These are phyloP conservation scores for Chionographis japonica DNA, from an alignment of 106 monocot species.

Conservation along the genomic window DNA sequence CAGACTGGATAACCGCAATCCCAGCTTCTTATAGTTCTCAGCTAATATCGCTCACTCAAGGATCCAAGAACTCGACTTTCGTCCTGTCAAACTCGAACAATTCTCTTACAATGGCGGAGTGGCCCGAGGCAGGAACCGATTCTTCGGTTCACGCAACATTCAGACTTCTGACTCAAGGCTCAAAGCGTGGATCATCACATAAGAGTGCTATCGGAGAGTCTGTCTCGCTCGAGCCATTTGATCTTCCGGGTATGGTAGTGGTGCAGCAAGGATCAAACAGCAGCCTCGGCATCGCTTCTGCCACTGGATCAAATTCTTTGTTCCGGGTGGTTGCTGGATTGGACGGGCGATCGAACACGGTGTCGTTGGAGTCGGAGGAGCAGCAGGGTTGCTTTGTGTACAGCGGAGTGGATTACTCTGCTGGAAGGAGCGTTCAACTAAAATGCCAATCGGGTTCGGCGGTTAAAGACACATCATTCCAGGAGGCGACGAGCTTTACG, in stretches of 20 bases:
- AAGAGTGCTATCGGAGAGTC: background rate
- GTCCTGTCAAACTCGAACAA: conserved; percentile 53
- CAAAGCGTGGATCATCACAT: background rate
- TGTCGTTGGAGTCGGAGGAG: conserved; percentile 52
- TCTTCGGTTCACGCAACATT: conserved; percentile 67
- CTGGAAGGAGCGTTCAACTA: conserved; percentile 23
- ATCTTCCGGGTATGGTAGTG: conserved; percentile 63
- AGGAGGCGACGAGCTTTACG: conserved; percentile 40
- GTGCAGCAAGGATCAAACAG: conserved; percentile 35
- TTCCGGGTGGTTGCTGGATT: conserved; percentile 50
- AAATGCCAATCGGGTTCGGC: conserved; percentile 10
- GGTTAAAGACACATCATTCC: conserved; percentile 3
- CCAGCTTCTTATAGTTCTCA: conserved; percentile 51
- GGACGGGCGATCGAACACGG: conserved; percentile 30
- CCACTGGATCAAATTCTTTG: conserved; percentile 10
- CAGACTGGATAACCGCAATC: conserved; percentile 66
- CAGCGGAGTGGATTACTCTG: conserved; percentile 17
- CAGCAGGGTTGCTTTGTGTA: conserved; percentile 54
- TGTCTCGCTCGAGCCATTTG: conserved; percentile 69
- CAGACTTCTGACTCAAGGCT: conserved; percentile 28
- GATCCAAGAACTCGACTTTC: conserved; percentile 23
- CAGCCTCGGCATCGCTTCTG: conserved; percentile 11
- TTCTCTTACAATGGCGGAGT: conserved; percentile 48
- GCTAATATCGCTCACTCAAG: conserved; percentile 53
- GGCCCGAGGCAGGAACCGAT: conserved; percentile 53